Conservation (phyloP, 1,139 yeast species). For the Scheffersomyces quercinus region DNA sequence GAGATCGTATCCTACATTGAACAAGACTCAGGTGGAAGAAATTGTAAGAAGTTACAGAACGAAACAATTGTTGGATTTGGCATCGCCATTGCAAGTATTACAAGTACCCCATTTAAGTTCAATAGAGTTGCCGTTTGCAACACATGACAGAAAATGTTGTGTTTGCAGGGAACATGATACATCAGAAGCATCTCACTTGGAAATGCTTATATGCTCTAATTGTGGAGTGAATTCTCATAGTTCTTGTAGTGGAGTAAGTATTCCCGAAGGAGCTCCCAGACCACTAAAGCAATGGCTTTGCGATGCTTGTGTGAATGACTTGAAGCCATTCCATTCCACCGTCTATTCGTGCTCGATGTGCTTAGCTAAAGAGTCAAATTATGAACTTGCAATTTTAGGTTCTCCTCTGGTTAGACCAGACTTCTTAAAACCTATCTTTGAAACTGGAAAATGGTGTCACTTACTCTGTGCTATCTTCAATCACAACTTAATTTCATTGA, state of each 20-base stretch:
- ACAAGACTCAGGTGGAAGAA: slow-evolving; percentile 9
- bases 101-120: slow-evolving; percentile 21
- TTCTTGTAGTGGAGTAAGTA: slow-evolving; percentile 62
- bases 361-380: slow-evolving; percentile 50
- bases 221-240: slow-evolving; percentile 78
- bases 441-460: slow-evolving; percentile 78
- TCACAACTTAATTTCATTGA: slow-evolving; percentile 23
- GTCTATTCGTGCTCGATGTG: slow-evolving; percentile 70
- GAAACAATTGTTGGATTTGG: slow-evolving; percentile 26
- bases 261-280: slow-evolving; percentile 21
- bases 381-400: slow-evolving; percentile 47
- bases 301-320: slow-evolving; percentile 75
- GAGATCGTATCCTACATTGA: slow-evolving; percentile 12
- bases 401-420: slow-evolving; percentile 51
- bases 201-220: slow-evolving; percentile 55
- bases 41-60: slow-evolving; percentile 16
- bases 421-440: slow-evolving; percentile 68
- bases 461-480: slow-evolving; percentile 68
- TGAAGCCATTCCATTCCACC: slow-evolving; percentile 59
- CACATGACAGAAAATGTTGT: slow-evolving; percentile 46
- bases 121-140: slow-evolving; percentile 24
- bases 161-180: slow-evolving; percentile 53
- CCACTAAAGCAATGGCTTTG: slow-evolving; percentile 67
- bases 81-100: slow-evolving; percentile 18
- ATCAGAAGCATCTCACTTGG: slow-evolving; percentile 15